phyloP scores from a whole-genome alignment of 495 filamentous ascomycete genomes.

The Parathielavia appendiculata region DNA sequence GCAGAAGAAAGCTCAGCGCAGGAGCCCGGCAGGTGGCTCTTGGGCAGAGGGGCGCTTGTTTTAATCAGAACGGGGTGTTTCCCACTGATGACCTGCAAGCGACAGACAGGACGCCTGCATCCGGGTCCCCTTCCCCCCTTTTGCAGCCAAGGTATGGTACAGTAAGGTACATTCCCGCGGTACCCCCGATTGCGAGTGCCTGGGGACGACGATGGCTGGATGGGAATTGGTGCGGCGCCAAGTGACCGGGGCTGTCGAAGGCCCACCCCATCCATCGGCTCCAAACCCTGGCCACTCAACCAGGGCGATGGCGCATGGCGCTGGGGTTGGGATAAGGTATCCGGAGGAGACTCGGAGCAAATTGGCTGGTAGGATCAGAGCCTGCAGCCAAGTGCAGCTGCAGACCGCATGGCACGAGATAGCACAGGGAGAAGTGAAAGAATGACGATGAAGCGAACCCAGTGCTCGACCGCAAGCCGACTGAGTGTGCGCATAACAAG shows the following conservation, averaged over 20 bases:
- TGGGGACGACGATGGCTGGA: conserved; percentile 21
- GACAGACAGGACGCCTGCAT: conserved; percentile 7
- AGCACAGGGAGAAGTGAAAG: background rate
- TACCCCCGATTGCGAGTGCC: conserved; percentile 17
- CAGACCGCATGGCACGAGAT: too few species aligned
- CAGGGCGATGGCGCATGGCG: conserved; percentile 12
- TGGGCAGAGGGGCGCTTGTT: conserved; percentile 15
- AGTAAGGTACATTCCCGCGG: conserved; percentile 23
- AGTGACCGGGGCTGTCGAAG: conserved; percentile 17
- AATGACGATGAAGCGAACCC: too few species aligned
- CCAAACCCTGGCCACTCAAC: conserved; percentile 5
- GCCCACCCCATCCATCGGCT: conserved; percentile 5
- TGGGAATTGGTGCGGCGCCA: conserved; percentile 23
- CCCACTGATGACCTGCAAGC: conserved; percentile 7
- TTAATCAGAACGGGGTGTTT: conserved; percentile 13
- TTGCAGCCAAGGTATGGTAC: conserved; percentile 12
- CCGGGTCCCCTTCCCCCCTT: background rate
- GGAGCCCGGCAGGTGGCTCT: conserved; percentile 1
- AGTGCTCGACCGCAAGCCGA: background rate
- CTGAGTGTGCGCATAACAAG: background rate
- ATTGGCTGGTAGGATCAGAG: too few species aligned
- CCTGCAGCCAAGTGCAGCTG: too few species aligned
- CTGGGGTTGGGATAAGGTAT: conserved; percentile 2
- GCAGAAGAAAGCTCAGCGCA: conserved; percentile 11
- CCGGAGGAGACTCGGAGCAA: background rate